phyloP scores from a whole-genome alignment of 148 eudicot genomes.

The Linanthus parryae region DNA sequence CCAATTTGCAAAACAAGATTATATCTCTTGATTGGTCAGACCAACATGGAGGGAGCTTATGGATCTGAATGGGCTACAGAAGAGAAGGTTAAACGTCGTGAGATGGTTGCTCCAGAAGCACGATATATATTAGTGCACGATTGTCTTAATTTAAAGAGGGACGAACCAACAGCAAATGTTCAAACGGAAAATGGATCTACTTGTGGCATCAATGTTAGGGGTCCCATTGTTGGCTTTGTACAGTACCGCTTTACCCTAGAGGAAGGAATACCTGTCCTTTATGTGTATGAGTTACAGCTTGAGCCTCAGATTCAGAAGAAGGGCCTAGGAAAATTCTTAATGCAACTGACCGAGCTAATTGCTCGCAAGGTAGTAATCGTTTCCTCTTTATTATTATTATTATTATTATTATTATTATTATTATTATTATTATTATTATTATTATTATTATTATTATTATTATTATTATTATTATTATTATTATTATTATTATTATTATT shows the following conservation, averaged over 20 bases:
- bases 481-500: too few species aligned
- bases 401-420: too few species aligned
- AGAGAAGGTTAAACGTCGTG: conserved; percentile 79
- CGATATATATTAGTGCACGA: conserved; percentile 70
- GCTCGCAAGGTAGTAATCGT: conserved; percentile 55
- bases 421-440: too few species aligned
- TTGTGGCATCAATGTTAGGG: conserved; percentile 22
- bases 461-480: too few species aligned
- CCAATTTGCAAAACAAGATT: too few species aligned
- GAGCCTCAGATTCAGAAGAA: conserved; percentile 63
- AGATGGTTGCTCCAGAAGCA: conserved; percentile 81
- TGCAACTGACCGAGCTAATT: conserved; percentile 86
- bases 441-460: too few species aligned
- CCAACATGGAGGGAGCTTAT: conserved; percentile 78
- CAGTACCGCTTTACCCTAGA: conserved; percentile 76
- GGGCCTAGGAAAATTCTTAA: conserved; percentile 78
- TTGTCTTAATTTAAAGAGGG: conserved; percentile 15
- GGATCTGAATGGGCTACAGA: conserved; percentile 78
- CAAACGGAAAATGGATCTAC: conserved; percentile 13
- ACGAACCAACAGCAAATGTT: conserved; percentile 4
- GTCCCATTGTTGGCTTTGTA: conserved; percentile 67
- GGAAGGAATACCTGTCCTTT: conserved; percentile 88
- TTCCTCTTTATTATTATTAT: too few species aligned
- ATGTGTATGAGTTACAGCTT: conserved; percentile 92
- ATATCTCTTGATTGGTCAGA: conserved; percentile 22